Evolutionary conservation across 441 rosid species (phyloP), one percentile per base, ranked within the genome.

Genomic region (Bocquillonia castaneifolia): DNA sequence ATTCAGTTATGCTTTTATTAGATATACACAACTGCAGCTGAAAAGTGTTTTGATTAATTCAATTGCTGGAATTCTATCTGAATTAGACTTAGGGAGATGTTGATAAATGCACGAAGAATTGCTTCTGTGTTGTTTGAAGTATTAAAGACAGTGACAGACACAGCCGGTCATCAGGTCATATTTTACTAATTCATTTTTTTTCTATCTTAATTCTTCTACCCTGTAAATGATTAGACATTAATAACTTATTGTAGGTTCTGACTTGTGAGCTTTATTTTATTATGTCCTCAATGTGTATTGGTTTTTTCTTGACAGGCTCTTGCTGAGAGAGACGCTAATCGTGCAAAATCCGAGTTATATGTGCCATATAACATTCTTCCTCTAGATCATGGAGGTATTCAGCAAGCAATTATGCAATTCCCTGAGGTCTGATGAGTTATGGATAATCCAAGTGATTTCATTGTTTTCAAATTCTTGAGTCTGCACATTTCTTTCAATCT

Each of bases 361-460:
- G 85, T 91, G 36, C 88, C 93, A 0, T 93, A 87, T 79, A 93
- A 93, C 86, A 91, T 93, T 81, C 95, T 94, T 78, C 96, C 97
- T 69, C 92, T 91, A 42, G 91, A 79, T 74, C 82, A 82, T 63
- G 96, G 99, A 84, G 91, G 90, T 44, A 81, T 79, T 80, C 96
- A 77, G 86, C 96, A 87, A 40, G 85, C 93, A 72, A 90, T 91
- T 77, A 88, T 88, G 96, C 87, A 87, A 79, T 74, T 87, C 23
- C 85, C 89, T 62, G 97, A 94, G 97, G 99, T 94, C 82, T 76
- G 87, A 61, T 64, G 56, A 70, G 68, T 64, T 74, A 68, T 31
- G 65, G 55, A 67, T 54, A 69, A 60, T 55, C 66, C 63, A 15
- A 71, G 45, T 66, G 58, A 40, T 70, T 42, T 62, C 29, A 72